Evolutionary conservation across 2,329 filamentous ascomycete species (phyloP).

Genomic region (Colletotrichum sp.): DNA sequence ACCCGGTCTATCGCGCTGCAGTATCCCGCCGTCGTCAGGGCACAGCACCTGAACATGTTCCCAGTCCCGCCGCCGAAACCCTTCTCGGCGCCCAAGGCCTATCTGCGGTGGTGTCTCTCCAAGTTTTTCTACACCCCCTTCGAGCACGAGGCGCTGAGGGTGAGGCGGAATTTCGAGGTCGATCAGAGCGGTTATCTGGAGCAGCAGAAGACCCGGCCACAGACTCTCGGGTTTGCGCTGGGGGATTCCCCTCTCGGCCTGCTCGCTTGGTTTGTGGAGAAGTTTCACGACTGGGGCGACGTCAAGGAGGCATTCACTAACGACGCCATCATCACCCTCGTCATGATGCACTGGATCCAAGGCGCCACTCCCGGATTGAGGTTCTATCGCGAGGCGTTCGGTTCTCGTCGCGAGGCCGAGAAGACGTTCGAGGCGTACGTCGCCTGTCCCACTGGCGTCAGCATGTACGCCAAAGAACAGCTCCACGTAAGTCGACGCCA

Average conservation of each 20-base stretch:
- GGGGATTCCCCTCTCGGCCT: slow-evolving; percentile 34
- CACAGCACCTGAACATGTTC: slow-evolving; percentile 15
- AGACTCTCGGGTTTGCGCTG: slow-evolving; percentile 16
- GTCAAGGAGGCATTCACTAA: neutral
- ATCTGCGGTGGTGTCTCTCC: neutral
- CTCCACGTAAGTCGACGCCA: neutral
- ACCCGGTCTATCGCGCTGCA: slow-evolving; percentile 14
- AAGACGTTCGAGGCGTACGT: neutral
- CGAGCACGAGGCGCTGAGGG: neutral
- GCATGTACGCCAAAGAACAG: neutral
- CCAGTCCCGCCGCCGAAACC: neutral
- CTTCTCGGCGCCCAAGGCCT: neutral
- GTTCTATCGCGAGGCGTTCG: slow-evolving; percentile 17
- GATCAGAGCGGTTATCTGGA: neutral
- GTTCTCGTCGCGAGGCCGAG: neutral
- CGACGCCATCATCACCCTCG: slow-evolving; percentile 25
- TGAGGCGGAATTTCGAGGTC: neutral
- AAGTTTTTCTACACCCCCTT: neutral
- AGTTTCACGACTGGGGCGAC: slow-evolving; percentile 29
- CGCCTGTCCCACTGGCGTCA: neutral
- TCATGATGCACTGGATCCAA: slow-evolving; percentile 17
- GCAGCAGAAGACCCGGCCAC: neutral
- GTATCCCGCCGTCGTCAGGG: neutral
- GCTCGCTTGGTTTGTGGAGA: slow-evolving; percentile 1
- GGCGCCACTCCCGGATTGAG: neutral